A percentile compares a stretch with the other conserved stretches of the same genome.
Conservation (phyloP, 495 filamentous ascomycete genomes). For the Aspergillus diversus region DNA sequence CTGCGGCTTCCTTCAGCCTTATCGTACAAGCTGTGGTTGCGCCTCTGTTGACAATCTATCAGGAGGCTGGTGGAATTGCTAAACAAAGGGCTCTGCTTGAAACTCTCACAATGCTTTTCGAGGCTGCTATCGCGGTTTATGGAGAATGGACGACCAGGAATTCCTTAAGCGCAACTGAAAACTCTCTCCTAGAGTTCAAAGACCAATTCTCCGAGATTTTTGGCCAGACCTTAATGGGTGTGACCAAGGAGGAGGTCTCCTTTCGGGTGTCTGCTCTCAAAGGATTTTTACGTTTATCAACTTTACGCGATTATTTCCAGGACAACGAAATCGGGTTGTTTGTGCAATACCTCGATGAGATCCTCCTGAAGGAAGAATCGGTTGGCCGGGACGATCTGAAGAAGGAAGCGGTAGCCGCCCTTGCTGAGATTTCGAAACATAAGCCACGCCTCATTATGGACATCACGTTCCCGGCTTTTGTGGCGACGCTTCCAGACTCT, state of each 20-base stretch:
- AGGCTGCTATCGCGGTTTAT: conserved; percentile 59
- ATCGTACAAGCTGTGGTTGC: conserved; percentile 61
- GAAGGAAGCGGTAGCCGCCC: conserved; percentile 64
- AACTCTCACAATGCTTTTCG: conserved; percentile 60
- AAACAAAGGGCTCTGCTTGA: conserved; percentile 72
- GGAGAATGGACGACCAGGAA: conserved; percentile 57
- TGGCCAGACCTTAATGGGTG: conserved; percentile 62
- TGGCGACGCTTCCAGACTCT: conserved; percentile 68
- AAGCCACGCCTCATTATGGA: conserved; percentile 71
- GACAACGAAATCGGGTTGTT: conserved; percentile 66
- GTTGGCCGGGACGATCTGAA: conserved; percentile 61
- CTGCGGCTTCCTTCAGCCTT: conserved; percentile 56
- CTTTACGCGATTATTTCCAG: conserved; percentile 59
- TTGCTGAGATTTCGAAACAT: conserved; percentile 66
- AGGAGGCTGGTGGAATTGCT: conserved; percentile 64
- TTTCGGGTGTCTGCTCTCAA: conserved; percentile 65
- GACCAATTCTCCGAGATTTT: conserved; percentile 65
- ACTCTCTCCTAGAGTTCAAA: conserved; percentile 60
- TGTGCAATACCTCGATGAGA: conserved; percentile 67
- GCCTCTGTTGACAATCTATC: conserved; percentile 63
- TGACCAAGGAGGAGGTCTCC: conserved; percentile 65
- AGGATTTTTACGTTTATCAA: conserved; percentile 60
- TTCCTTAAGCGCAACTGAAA: conserved; percentile 40
- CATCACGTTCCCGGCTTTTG: conserved; percentile 73
- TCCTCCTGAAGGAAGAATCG: conserved; percentile 63